A percentile compares a stretch with the other conserved stretches of the same genome.
Conservation (phyloP, 805 yeast genomes). For the Candida piceae region DNA sequence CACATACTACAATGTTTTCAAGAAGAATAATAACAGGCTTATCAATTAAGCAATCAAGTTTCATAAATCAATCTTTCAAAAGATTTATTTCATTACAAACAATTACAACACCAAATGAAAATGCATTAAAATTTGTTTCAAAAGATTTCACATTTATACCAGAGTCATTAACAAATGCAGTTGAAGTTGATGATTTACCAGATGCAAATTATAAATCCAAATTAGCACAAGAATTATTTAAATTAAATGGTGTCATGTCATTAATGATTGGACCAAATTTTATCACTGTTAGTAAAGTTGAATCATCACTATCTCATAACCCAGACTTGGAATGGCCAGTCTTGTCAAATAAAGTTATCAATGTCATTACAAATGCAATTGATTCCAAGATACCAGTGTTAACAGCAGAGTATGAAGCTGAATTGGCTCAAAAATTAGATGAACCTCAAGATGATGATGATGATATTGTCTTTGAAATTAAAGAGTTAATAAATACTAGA, state of each 20-base stretch:
- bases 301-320: conserved; percentile 26
- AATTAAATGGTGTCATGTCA: conserved; percentile 59
- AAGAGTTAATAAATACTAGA: conserved; percentile 63
- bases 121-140: conserved; percentile 64
- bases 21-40: conserved; percentile 1
- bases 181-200: conserved; percentile 48
- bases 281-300: conserved; percentile 60
- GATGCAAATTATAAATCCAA: conserved; percentile 58
- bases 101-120: conserved; percentile 65
- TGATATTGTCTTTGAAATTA: conserved; percentile 61
- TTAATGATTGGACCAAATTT: conserved; percentile 73
- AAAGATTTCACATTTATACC: conserved; percentile 44
- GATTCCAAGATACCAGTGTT: conserved; percentile 26
- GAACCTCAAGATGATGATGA: conserved; percentile 53
- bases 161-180: conserved; percentile 35
- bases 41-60: not conserved
- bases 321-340: conserved; percentile 29
- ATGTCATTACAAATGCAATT: conserved; percentile 21
- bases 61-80: conserved; percentile 1
- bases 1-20: conserved; percentile 1
- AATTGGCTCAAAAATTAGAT: conserved; percentile 20
- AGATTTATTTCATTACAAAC: conserved; percentile 33
- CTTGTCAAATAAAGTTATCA: conserved; percentile 23
- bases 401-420: conserved; percentile 16
- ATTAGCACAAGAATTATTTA: conserved; percentile 55